A percentile compares a stretch with the other conserved stretches of the same genome.
Conservation (phyloP, 1,284 basidiomycete species). For the Ganoderma lingzhi region DNA sequence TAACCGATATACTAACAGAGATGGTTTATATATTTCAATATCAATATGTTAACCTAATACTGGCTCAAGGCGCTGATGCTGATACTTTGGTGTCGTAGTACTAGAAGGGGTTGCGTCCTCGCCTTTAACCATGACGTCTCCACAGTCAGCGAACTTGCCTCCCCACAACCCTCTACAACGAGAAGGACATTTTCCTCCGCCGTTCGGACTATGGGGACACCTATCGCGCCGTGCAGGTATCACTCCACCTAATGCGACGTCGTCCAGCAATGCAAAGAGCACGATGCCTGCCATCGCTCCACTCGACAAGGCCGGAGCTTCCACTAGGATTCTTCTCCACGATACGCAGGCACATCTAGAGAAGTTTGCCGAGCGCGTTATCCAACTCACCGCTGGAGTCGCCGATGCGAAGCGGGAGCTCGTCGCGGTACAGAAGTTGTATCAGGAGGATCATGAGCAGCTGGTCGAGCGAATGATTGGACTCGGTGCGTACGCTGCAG, state of each 20-base stretch:
- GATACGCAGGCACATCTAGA: slow-evolving; percentile 73
- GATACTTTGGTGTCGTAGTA: too few species aligned
- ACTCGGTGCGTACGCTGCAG: slow-evolving; percentile 42
- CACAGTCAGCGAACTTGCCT: neutral
- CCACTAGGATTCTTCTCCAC: slow-evolving; percentile 71
- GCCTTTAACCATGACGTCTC: neutral
- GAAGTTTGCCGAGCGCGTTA: slow-evolving; percentile 60
- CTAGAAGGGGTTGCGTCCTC: neutral
- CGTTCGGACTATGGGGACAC: slow-evolving; percentile 43
- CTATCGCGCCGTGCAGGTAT: slow-evolving; percentile 36
- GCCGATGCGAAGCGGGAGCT: slow-evolving; percentile 43
- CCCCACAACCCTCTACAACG: neutral
- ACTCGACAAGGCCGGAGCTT: slow-evolving; percentile 67
- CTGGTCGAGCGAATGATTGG: slow-evolving; percentile 41
- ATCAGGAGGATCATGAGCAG: slow-evolving; percentile 42
- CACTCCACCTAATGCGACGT: neutral
- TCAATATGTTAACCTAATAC: too few species aligned
- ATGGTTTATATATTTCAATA: neutral
- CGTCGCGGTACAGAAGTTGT: slow-evolving; percentile 37
- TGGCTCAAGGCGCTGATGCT: too few species aligned
- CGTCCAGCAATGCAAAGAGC: slow-evolving; percentile 16
- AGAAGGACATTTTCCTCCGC: slow-evolving; percentile 3
- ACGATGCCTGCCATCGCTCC: slow-evolving; percentile 52
- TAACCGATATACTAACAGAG: slow-evolving; percentile 19
- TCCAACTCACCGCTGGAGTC: slow-evolving; percentile 40